phyloP scores from a whole-genome alignment of 1,284 basidiomycete genomes.

The Erythrobasidium hasegawianum region DNA sequence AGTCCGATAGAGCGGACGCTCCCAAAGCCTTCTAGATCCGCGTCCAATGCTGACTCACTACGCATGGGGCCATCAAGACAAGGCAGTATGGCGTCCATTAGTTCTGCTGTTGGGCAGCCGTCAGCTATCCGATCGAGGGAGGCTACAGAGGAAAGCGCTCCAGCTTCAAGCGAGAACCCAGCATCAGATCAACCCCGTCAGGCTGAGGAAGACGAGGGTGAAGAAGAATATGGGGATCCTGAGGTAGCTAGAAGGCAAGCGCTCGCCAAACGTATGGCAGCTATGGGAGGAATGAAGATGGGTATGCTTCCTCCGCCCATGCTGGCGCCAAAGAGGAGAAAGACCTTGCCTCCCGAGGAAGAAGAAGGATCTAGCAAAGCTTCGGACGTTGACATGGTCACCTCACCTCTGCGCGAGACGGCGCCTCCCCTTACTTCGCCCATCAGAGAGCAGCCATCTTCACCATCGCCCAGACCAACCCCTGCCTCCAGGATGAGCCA shows the following conservation, averaged over 20 bases:
- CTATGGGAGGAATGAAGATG: conserved; percentile 75
- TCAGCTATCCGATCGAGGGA: no score
- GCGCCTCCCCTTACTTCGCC: neutral
- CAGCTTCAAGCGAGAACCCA: neutral
- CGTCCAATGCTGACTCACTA: neutral
- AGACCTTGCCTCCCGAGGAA: conserved; percentile 49
- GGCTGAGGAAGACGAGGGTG: conserved; percentile 35
- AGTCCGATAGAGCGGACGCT: neutral
- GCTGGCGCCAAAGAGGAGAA: conserved; percentile 56
- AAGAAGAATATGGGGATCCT: conserved; percentile 60
- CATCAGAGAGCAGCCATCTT: neutral
- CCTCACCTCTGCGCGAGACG: conserved; percentile 5
- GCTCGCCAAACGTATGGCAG: conserved; percentile 83
- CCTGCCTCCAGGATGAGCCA: conserved; percentile 37
- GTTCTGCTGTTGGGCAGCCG: no score
- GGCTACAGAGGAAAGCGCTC: neutral
- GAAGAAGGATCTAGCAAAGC: neutral
- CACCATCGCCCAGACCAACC: neutral
- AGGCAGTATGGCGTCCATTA: neutral
- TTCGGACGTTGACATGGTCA: neutral
- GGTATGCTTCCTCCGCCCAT: conserved; percentile 69
- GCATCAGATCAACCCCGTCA: conserved; percentile 35
- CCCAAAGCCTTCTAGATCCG: neutral
- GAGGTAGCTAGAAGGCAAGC: conserved; percentile 72
- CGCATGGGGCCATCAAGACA: neutral